Base-by-base conservation (phyloP, 768 basidiomycete genomes). In the Phaeotremella fagi region DNA sequence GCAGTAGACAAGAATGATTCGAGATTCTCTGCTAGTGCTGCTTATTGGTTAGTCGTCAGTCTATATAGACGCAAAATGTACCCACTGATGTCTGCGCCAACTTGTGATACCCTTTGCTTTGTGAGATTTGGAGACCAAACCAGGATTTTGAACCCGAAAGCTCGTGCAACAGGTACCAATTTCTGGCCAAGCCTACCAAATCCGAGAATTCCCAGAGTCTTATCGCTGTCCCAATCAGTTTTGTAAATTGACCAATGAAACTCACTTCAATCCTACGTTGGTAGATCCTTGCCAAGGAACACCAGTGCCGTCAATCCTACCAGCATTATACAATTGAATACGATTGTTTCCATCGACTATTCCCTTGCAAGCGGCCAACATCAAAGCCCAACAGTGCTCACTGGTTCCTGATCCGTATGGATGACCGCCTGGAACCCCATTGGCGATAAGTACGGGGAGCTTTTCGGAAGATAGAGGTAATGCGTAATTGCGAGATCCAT, bases 341-440 rank as follows among this genome's bases (percentile, higher is more conserved):
- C 31, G 7, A 7, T 16, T 33, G 7, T 7, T 33, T 7, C 31
- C 31, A 16, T 33, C 31, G 9, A 33, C 31, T 16, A 33, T 16
- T 7, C 16, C 16, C 31, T 33, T 33, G 31, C 31, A 33, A 16
- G 31, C 31, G 16, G 31, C 31, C 7, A 33, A 16, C 16, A 33
- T 7, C 9, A 33, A 16, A 33, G 31, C 31, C 31, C 31, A 33
- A 16, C 7, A 33, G 31, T 33, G 31, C 16, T 33, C 31, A 33
- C 16, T 33, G 31, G 31, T 33, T 76, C 76, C 69, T 95, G 92
- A 9, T 98, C 83, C 81, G 85, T 83, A 63, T 84, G 82, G 3
- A 94, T 92, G 29, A 99, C 78, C 36, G 89, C 63, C 74, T 85
- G 88, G 31, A 87, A 82, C 4, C 86, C 78, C 69, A 86, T 85